Evolutionary conservation across 768 basidiomycete species (phyloP), one percentile per base, ranked within the genome.

Genomic region (Leccinum subgranulosum): DNA sequence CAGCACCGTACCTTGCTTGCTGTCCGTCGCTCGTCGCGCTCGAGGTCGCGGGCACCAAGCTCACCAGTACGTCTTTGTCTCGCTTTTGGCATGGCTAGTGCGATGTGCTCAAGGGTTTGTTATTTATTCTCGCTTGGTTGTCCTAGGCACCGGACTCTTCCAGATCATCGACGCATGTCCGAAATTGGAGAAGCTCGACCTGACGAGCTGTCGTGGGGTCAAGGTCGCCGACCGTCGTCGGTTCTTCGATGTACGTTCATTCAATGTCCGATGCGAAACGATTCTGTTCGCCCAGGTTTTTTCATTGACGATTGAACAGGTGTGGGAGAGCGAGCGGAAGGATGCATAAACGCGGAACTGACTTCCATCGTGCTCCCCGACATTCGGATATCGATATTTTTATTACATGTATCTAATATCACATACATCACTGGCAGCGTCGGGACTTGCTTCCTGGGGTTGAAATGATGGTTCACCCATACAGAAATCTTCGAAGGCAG

Each of bases 191-290:
- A 79, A 73, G n/a, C 65, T 89, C 14, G 82, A 88, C 64, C 70
- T 90, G 47, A 88, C 85, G 4, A 83, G 85, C 57, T 90, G 87
- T 59, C 77, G 87, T 52, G 81, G 87, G 5, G 76, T 90, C 53
- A 74, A 65, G 6, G 77, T 88, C 5, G 75, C 75, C 1, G 84
- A 87, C 59, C 74, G 87, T 25, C 77, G 88, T 14, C 79, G 79
- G 7, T 84, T 90, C 62, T 90, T 90, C 62, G 84, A 88, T 75
- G 87, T 65, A 36, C 17, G 39, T 39, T 10, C 9, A 12, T 39
- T 39, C 6, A 17, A 8, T 39, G 7, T 8, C 7, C 14, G 36
- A 17, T 39, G 36, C 17, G 4, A 39, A 10, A n/a, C 5, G 0
- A 10, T 12, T 6, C 3, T 15, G 8, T 39, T 39, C 39, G 1